Base-by-base conservation (phyloP, 73 alveolate genomes). In the Vitrella brassicaformis region DNA sequence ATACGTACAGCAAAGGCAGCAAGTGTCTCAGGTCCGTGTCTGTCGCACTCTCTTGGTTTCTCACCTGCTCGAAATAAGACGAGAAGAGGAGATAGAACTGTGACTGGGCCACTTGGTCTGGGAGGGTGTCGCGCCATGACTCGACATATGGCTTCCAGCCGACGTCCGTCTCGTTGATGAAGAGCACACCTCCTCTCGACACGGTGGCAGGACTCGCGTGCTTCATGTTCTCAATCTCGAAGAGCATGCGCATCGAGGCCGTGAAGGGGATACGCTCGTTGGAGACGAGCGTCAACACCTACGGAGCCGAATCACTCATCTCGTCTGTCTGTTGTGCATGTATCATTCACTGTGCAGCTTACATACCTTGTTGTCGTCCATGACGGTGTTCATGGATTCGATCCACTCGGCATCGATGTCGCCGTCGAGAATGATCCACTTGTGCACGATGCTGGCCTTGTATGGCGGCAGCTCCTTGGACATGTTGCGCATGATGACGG, bases 201-300 rank as follows among this genome's bases (percentile, higher is more conserved):
- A 97, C 99, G n/a, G 99, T 97, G 28, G 99, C 99, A 45, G 98
- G 98, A 28, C 99, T 95, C 26, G 99, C 99, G 82, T 97, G 95
- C 89, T 92, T 94, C 81, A 97, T 87, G 85, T 97, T 92, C 69
- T 56, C 69, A 66, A 95, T 90, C 86, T 97, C 99, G 19, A 97
- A 92, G 31, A 97, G 79, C 86, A 97, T 88, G 89, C 99, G 92
- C 99, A 97, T 97, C 66, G 92, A 89, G 28, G 98, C 98, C 74
- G 98, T 92, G 39, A 97, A 92, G 32, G 99, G 99, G 87, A 97
- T 94, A 66, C 99, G 88, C 85, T 97, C 99, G 70, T 96, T 96
- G 66, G 98, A 93, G 79, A 96, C 98, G 31, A 95, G 87, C 47
- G 99, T 97, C 31, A 97, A 94, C 80, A 95, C 98, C 65, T 45